These are phyloP conservation scores for Apiotrichum brassicae DNA, from an alignment of 1,284 basidiomycete species.

Conservation along the genomic window DNA sequence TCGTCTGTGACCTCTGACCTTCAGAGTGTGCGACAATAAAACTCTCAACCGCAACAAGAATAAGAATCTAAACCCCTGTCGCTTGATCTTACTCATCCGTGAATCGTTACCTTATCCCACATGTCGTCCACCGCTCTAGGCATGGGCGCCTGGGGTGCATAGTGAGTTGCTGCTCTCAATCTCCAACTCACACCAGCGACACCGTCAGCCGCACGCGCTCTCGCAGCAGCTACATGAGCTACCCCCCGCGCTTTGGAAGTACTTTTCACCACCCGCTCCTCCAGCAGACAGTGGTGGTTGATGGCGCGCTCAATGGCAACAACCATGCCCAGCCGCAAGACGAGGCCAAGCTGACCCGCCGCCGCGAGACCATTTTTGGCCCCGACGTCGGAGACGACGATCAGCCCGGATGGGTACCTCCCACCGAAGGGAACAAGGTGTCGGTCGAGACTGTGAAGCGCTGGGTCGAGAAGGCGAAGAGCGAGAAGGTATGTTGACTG, in stretches of 20 bases:
- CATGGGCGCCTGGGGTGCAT: conserved; percentile 2
- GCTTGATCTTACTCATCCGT: too few relatives aligned
- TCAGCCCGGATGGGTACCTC: conserved; percentile 41
- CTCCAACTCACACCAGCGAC: background rate
- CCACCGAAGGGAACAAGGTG: conserved; percentile 50
- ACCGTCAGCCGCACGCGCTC: conserved; percentile 1
- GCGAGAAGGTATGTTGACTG: conserved; percentile 55
- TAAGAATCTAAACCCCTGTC: too few relatives aligned
- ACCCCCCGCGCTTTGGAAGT: background rate
- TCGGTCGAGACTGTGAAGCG: conserved; percentile 67
- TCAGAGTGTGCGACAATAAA: too few relatives aligned
- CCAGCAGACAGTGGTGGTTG: conserved; percentile 43
- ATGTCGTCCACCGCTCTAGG: conserved; percentile 1
- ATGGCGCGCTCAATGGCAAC: conserved; percentile 21
- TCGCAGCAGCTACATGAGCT: background rate
- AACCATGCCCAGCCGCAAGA: conserved; percentile 19
- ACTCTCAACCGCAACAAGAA: too few relatives aligned
- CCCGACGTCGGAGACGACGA: conserved; percentile 61
- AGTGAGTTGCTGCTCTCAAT: background rate
- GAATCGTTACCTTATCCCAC: background rate
- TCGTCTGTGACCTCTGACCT: too few relatives aligned
- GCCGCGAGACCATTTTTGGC: conserved; percentile 61
- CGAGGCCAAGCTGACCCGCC: conserved; percentile 45
- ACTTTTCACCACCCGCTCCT: conserved; percentile 14
- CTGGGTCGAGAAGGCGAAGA: conserved; percentile 76